These are phyloP conservation scores for Astraeus odoratus DNA, from an alignment of 768 basidiomycete genomes.

Conservation along the genomic window DNA sequence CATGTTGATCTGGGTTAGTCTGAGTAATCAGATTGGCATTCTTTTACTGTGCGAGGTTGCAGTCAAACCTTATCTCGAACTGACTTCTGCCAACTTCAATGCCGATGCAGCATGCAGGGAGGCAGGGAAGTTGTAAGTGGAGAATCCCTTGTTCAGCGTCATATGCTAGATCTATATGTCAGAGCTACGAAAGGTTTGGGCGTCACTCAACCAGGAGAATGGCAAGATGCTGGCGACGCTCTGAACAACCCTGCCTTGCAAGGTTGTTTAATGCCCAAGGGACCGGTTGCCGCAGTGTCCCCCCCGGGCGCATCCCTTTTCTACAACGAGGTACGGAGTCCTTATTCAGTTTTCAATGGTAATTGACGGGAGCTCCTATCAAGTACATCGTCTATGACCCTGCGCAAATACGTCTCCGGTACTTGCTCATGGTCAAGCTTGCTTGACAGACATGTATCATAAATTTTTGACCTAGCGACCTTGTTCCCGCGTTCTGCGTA, in stretches of 20 bases:
- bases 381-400: constrained; percentile 61
- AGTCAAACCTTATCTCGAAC: constrained; percentile 49
- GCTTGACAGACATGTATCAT: constrained; percentile 2
- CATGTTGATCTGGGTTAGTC: constrained; percentile 22
- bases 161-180: neutral
- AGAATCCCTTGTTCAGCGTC: neutral
- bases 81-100: constrained; percentile 37
- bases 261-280: constrained; percentile 58
- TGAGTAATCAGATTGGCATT: constrained; percentile 47
- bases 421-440: constrained; percentile 53
- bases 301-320: constrained; percentile 29
- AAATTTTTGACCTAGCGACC: too few relatives aligned
- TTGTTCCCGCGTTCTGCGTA: too few relatives aligned
- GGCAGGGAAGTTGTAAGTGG: constrained; percentile 31
- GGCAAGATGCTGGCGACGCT: constrained; percentile 53
- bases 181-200: constrained; percentile 54
- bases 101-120: constrained; percentile 43
- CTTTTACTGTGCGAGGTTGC: constrained; percentile 57
- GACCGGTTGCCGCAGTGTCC: constrained; percentile 30
- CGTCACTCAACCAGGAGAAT: constrained; percentile 41
- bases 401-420: constrained; percentile 51
- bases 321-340: constrained; percentile 49
- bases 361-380: constrained; percentile 1
- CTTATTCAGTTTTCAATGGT: neutral
- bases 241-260: constrained; percentile 41